Conservation (phyloP, 768 basidiomycete species). For the Suillus placidus region DNA sequence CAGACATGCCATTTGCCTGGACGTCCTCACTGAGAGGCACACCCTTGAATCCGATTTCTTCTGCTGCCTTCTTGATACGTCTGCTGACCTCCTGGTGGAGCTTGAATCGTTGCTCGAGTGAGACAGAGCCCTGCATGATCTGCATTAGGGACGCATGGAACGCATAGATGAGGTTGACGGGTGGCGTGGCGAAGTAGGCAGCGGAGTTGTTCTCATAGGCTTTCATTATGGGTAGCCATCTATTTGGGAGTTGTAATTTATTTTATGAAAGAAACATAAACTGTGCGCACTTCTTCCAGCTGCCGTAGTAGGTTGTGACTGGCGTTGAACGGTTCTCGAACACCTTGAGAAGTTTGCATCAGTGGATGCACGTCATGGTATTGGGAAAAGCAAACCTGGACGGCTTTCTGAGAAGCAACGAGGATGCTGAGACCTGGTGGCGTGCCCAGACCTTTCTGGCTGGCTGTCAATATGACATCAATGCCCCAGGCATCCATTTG, state of each 20-base stretch:
- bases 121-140: conserved; percentile 63
- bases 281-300: conserved; percentile 74
- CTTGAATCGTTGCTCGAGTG: conserved; percentile 77
- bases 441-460: conserved; percentile 90
- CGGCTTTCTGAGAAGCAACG: conserved; percentile 76
- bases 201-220: conserved; percentile 82
- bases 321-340: conserved; percentile 65
- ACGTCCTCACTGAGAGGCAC: conserved; percentile 63
- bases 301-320: conserved; percentile 80
- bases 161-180: conserved; percentile 92
- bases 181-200: conserved; percentile 94
- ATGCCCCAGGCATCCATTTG: conserved; percentile 91
- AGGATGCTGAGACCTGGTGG: conserved; percentile 93
- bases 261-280: not conserved
- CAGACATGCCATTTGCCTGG: conserved; percentile 95
- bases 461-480: conserved; percentile 85
- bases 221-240: conserved; percentile 93
- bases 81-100: conserved; percentile 71
- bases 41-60: conserved; percentile 70
- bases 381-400: conserved; percentile 48
- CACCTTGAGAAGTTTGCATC: conserved; percentile 40
- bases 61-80: conserved; percentile 68
- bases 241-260: conserved; percentile 25
- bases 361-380: not conserved
- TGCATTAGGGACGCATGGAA: conserved; percentile 78